These are phyloP conservation scores for Candida krabiensis DNA, from an alignment of 805 yeast genomes.

Conservation along the genomic window DNA sequence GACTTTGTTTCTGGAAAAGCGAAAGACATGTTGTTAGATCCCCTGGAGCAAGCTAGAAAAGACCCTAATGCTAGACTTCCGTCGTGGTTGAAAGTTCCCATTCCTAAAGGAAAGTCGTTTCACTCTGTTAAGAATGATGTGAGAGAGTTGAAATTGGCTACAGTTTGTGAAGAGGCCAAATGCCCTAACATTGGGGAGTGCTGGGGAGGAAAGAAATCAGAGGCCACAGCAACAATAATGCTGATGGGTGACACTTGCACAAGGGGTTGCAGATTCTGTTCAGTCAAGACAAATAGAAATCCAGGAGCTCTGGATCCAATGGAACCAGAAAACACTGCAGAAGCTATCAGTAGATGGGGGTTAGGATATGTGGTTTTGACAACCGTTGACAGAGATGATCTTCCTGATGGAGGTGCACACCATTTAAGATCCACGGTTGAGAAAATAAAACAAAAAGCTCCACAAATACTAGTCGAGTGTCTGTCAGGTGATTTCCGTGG, in stretches of 20 bases:
- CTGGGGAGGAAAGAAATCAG: slow-evolving; percentile 96
- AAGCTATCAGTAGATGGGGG: slow-evolving; percentile 97
- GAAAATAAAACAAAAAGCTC: slow-evolving; percentile 82
- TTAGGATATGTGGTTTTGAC: slow-evolving; percentile 96
- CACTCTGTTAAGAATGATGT: slow-evolving; percentile 82
- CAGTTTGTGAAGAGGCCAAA: slow-evolving; percentile 98
- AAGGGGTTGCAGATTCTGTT: slow-evolving; percentile 98
- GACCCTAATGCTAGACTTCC: slow-evolving; percentile 78
- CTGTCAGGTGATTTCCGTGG: slow-evolving; percentile 96
- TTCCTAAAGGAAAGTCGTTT: slow-evolving; percentile 91
- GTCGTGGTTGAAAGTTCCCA: slow-evolving; percentile 90
- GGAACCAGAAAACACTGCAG: slow-evolving; percentile 98
- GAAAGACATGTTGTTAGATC: slow-evolving; percentile 64
- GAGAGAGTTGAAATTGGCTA: slow-evolving; percentile 82
- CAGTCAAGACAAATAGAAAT: slow-evolving; percentile 86
- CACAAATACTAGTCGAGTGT: slow-evolving; percentile 89
- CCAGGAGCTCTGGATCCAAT: slow-evolving; percentile 91
- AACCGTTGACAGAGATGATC: slow-evolving; percentile 96
- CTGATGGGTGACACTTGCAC: slow-evolving; percentile 98
- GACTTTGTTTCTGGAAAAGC: slow-evolving; percentile 88
- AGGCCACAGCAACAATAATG: slow-evolving; percentile 98
- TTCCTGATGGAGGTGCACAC: slow-evolving; percentile 87
- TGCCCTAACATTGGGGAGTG: slow-evolving; percentile 99
- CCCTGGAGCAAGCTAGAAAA: slow-evolving; percentile 69
- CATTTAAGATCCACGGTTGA: slow-evolving; percentile 88